These are phyloP conservation scores for Botrytis paeoniae DNA, from an alignment of 2,329 filamentous ascomycete species.

Conservation along the genomic window DNA sequence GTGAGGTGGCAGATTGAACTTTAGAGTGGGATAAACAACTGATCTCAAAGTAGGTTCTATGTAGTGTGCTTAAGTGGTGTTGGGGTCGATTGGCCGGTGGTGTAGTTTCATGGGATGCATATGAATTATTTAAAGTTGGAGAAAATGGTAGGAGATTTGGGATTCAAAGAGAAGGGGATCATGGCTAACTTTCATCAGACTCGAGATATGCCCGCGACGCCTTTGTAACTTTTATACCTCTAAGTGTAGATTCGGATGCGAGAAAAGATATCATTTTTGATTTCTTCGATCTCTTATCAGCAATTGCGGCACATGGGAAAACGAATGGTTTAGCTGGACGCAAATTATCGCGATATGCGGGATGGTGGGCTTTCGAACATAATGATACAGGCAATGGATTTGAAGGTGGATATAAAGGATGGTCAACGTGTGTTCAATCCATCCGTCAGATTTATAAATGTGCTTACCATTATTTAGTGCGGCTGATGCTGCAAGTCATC, in stretches of 20 bases:
- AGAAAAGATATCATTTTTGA: conserved; percentile 88
- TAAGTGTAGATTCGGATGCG: conserved; percentile 84
- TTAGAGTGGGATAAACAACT: conserved; percentile 31
- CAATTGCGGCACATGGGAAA: conserved; percentile 90
- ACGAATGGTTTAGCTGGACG: conserved; percentile 87
- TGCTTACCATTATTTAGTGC: conserved; percentile 53
- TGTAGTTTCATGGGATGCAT: conserved; percentile 94
- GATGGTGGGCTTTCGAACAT: conserved; percentile 98
- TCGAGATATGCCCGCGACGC: conserved; percentile 88
- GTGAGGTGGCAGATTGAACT: conserved; percentile 49
- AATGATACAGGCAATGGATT: conserved; percentile 85
- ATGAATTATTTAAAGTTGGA: conserved; percentile 92
- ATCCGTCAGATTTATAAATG: neutral
- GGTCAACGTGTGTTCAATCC: conserved; percentile 62
- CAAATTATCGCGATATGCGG: conserved; percentile 90
- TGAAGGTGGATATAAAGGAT: conserved; percentile 87
- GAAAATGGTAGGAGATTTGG: conserved; percentile 70
- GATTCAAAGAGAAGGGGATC: neutral
- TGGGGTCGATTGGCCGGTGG: conserved; percentile 91
- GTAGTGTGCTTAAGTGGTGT: conserved; percentile 96
- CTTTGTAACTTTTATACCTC: conserved; percentile 92
- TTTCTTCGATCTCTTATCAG: conserved; percentile 91
- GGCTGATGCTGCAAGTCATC: conserved; percentile 90
- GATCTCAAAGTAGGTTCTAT: conserved; percentile 65
- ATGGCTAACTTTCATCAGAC: conserved; percentile 52